A percentile compares a stretch with the other conserved stretches of the same genome.
Evolutionary conservation across 2,329 filamentous ascomycete genomes (phyloP).

Genomic region (Colletotrichum acutatum): DNA sequence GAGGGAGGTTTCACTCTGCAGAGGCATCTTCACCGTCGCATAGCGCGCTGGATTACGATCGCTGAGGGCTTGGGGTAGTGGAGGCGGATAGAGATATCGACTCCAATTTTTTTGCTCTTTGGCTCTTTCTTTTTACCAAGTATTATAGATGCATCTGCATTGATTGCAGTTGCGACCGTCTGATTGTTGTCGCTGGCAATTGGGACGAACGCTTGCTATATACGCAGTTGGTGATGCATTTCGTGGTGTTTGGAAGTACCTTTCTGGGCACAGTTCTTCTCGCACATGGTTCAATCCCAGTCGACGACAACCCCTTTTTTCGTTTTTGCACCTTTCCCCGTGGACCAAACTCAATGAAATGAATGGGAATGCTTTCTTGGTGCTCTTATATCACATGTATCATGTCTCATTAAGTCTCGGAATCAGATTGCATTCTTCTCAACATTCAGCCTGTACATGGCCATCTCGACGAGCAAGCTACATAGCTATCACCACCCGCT

Average conservation of each 20-base stretch:
- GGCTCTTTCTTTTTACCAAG: too few species aligned
- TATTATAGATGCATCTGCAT: not conserved
- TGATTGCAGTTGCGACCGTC: not conserved
- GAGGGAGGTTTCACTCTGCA: conserved; percentile 80
- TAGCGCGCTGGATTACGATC: conserved; percentile 77
- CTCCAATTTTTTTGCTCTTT: conserved; percentile 45
- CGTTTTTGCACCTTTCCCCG: not conserved
- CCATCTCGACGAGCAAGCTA: conserved; percentile 14
- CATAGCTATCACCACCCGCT: conserved; percentile 17
- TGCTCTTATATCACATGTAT: not conserved
- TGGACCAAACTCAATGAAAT: not conserved
- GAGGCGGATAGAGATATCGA: conserved; percentile 66
- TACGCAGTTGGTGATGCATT: not conserved
- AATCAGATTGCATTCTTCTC: conserved; percentile 7
- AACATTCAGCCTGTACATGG: conserved; percentile 15
- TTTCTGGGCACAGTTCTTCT: not conserved
- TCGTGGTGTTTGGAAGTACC: not conserved
- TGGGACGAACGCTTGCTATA: not conserved
- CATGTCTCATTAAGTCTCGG: not conserved
- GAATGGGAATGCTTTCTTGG: too few species aligned
- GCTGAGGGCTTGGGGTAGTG: conserved; percentile 67
- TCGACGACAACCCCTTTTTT: not conserved
- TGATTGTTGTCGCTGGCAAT: too few species aligned
- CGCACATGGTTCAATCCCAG: conserved; percentile 26
- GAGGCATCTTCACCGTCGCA: conserved; percentile 76